Conservation (phyloP, 441 rosid genomes). For the Geranium incanum region DNA sequence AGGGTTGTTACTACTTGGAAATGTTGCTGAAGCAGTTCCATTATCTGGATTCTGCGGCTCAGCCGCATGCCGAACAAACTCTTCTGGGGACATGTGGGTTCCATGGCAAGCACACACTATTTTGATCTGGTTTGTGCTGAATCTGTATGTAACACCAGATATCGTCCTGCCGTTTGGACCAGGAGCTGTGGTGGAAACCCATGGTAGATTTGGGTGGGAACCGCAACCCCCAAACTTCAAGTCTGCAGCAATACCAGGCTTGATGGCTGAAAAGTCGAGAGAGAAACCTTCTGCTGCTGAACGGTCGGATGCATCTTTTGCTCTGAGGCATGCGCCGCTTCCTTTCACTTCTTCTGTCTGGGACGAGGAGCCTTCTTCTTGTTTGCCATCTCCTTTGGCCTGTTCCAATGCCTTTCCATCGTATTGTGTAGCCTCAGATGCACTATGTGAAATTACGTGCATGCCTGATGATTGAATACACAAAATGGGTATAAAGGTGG, state of each 20-base stretch:
- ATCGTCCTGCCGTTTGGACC: constrained; percentile 85
- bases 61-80: constrained; percentile 75
- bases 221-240: constrained; percentile 88
- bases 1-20: constrained; percentile 39
- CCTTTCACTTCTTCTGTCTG: constrained; percentile 47
- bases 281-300: constrained; percentile 33
- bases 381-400: constrained; percentile 54
- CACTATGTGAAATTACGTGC: constrained; percentile 31
- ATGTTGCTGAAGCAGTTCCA: constrained; percentile 39
- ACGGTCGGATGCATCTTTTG: constrained; percentile 35
- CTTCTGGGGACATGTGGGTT: constrained; percentile 79
- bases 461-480: constrained; percentile 29
- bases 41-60: constrained; percentile 54
- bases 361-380: constrained; percentile 68
- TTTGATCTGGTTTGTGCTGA: constrained; percentile 57
- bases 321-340: constrained; percentile 31
- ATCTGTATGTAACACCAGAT: constrained; percentile 79
- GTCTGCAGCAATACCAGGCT: constrained; percentile 76
- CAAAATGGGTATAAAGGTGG: background rate
- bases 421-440: constrained; percentile 33
- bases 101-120: constrained; percentile 98
- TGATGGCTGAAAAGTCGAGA: constrained; percentile 64
- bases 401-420: constrained; percentile 40
- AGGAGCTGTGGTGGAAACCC: constrained; percentile 85
- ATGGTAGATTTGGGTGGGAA: constrained; percentile 73